Percentiles rank a stretch among this genome's conserved stretches.
Conservation (phyloP, 139 green algal genomes). For the Micractinium sp. region DNA sequence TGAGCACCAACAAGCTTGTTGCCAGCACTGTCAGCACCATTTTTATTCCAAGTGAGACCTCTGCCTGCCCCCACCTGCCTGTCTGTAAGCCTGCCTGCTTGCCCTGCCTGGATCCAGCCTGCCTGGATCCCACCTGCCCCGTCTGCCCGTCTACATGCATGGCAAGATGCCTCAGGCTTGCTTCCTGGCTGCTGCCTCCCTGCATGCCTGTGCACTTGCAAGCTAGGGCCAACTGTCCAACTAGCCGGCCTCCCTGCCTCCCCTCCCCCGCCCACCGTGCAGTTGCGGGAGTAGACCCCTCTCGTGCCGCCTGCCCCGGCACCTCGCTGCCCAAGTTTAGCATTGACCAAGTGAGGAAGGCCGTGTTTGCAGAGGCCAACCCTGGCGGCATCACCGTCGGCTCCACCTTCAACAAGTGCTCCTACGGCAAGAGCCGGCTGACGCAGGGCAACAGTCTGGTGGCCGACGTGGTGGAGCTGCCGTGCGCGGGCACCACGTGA, state of each 20-base stretch:
- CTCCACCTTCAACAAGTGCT: not conserved
- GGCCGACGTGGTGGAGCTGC: not conserved
- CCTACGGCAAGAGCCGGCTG: not conserved
- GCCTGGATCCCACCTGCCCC: too few species aligned
- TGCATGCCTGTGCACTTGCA: too few species aligned
- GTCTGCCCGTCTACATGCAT: too few species aligned
- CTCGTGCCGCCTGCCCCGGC: constrained; percentile 12
- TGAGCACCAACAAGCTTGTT: constrained; percentile 9
- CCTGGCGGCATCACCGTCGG: not conserved
- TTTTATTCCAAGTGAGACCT: constrained; percentile 18
- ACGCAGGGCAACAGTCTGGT: not conserved
- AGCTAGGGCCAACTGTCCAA: not conserved
- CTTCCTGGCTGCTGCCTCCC: not conserved
- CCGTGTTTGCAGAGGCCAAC: not conserved
- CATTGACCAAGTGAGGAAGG: not conserved
- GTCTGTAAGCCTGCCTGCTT: too few species aligned
- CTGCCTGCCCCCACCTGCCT: too few species aligned
- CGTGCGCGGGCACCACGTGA: constrained; percentile 13
- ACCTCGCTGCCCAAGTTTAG: not conserved
- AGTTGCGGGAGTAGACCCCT: not conserved
- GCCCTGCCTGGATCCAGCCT: too few species aligned
- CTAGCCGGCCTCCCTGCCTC: not conserved
- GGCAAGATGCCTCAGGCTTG: not conserved
- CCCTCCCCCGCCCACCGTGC: not conserved
- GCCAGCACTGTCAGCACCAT: not conserved